A percentile compares a stretch with the other conserved stretches of the same genome.
Evolutionary conservation across 2,329 filamentous ascomycete genomes (phyloP).

Genomic region (Colletotrichum sp.): DNA sequence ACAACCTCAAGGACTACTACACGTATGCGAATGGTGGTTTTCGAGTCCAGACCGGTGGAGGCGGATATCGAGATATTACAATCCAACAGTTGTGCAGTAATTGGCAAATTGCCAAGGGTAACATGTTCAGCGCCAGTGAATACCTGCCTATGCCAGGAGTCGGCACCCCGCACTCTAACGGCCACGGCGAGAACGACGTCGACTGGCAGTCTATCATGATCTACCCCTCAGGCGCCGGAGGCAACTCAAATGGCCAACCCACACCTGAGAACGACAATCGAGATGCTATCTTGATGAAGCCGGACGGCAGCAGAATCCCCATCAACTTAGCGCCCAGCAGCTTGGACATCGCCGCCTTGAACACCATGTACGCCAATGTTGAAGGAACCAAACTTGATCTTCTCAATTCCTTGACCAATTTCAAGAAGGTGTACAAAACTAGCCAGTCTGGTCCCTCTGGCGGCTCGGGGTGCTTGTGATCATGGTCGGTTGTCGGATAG

Average conservation of each 20-base stretch:
- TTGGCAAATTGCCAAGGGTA: neutral
- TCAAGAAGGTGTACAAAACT: neutral
- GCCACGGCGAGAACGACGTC: neutral
- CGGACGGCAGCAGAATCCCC: neutral
- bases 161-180: neutral
- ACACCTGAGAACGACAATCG: neutral
- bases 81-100: neutral
- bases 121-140: neutral
- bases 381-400: neutral
- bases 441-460: neutral
- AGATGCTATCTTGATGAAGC: neutral
- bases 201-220: conserved; percentile 25
- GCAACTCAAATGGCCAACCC: neutral
- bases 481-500: neutral
- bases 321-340: neutral
- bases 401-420: neutral
- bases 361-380: neutral
- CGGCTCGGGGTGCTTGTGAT: neutral
- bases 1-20: conserved; percentile 11
- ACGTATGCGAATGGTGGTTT: neutral
- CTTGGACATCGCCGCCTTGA: neutral
- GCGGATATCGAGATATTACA: neutral
- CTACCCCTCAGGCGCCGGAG: conserved; percentile 24
- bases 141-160: neutral
- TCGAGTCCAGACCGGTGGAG: neutral